Percentiles rank a stretch among this genome's conserved stretches.
phyloP scores from a whole-genome alignment of 495 filamentous ascomycete genomes.

The Cenococcum geophilum region DNA sequence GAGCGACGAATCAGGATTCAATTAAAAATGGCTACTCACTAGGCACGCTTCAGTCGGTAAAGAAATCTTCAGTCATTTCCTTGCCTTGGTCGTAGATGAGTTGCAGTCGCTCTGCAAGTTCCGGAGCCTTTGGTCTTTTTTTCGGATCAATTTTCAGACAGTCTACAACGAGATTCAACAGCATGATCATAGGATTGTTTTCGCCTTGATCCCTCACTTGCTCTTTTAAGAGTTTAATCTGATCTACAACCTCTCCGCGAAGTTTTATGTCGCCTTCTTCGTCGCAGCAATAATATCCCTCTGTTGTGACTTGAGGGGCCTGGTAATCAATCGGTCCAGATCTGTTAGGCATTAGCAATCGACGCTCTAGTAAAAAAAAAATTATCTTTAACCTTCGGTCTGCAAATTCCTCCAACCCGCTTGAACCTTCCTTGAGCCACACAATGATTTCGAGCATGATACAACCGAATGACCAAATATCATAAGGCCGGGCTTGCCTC shows the following conservation, averaged over 20 bases:
- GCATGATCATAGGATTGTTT: not conserved
- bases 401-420: not conserved
- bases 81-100: no score
- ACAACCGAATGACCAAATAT: constrained; percentile 9
- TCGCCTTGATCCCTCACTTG: not conserved
- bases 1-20: no score
- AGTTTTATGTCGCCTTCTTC: not conserved
- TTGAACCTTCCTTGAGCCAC: not conserved
- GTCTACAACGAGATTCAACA: not conserved
- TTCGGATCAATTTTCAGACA: not conserved
- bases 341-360: not conserved
- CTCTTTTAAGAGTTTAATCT: not conserved
- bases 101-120: constrained; percentile 4
- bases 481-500: constrained; percentile 4
- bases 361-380: not conserved
- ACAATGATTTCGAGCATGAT: constrained; percentile 3
- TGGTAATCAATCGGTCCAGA: not conserved
- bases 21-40: no score
- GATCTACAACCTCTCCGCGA: not conserved
- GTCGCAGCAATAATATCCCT: constrained; percentile 1
- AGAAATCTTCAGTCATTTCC: no score
- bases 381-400: not conserved
- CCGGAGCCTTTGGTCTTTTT: not conserved
- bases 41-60: no score
- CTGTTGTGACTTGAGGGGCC: not conserved